Evolutionary conservation across 2,329 filamentous ascomycete genomes (phyloP).

Genomic region (Colletotrichum echinochloae): DNA sequence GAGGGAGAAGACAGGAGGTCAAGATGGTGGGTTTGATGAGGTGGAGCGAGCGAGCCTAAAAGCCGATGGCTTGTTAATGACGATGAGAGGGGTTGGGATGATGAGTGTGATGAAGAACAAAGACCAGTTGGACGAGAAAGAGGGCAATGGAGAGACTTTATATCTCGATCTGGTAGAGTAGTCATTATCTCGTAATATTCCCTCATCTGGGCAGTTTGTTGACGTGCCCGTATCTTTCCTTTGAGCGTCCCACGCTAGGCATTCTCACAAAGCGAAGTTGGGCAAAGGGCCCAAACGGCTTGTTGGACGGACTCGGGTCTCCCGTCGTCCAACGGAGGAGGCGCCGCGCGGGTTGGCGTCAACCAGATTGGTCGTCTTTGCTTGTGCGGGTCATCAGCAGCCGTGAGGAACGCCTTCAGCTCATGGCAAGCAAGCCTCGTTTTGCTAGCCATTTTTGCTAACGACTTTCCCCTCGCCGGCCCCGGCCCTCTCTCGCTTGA

Average conservation of each 20-base stretch:
- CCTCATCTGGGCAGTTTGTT: neutral
- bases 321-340: neutral
- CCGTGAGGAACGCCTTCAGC: neutral
- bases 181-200: neutral
- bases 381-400: constrained; percentile 3
- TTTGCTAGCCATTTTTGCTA: neutral
- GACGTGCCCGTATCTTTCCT: neutral
- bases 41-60: neutral
- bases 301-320: neutral
- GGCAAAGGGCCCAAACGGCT: neutral
- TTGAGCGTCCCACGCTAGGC: neutral
- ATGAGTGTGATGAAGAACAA: neutral
- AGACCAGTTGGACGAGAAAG: neutral
- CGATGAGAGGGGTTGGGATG: neutral
- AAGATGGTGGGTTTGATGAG: neutral
- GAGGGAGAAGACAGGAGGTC: neutral
- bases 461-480: neutral
- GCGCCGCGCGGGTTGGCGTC: constrained; percentile 2
- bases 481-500: neutral
- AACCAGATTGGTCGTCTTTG: neutral
- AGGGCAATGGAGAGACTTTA: neutral
- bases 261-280: neutral
- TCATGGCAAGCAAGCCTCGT: neutral
- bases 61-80: neutral
- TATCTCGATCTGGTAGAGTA: neutral